Evolutionary conservation across 768 basidiomycete species (phyloP).

Genomic region (Lentinula raphanica): DNA sequence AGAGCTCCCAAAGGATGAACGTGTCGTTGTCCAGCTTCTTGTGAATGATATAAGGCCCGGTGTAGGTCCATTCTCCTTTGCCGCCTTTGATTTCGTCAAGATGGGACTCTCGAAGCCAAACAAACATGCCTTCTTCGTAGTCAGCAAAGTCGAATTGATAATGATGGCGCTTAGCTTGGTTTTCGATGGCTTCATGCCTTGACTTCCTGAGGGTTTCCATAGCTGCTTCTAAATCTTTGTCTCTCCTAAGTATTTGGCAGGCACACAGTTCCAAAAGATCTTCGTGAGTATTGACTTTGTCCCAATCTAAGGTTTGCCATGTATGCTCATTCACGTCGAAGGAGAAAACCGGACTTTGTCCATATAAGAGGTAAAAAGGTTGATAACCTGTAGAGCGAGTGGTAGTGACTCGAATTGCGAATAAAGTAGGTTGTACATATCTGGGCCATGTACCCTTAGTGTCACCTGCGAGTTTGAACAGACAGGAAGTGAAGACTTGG

Average conservation of each 20-base stretch:
- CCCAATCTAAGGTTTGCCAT: slow-evolving; percentile 23
- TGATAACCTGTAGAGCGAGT: slow-evolving; percentile 23
- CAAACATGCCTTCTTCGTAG: slow-evolving; percentile 23
- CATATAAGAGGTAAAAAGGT: slow-evolving; percentile 27
- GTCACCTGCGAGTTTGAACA: slow-evolving; percentile 16
- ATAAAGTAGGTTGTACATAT: slow-evolving; percentile 17
- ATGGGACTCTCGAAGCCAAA: slow-evolving; percentile 25
- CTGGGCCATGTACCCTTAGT: slow-evolving; percentile 20
- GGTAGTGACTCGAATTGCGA: slow-evolving; percentile 22
- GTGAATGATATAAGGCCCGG: slow-evolving; percentile 21
- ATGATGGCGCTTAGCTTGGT: slow-evolving; percentile 15
- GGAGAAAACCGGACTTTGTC: slow-evolving; percentile 21
- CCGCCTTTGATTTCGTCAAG: slow-evolving; percentile 23
- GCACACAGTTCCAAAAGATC: slow-evolving; percentile 21
- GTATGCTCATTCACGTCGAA: slow-evolving; percentile 25
- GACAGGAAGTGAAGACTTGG: slow-evolving; percentile 15
- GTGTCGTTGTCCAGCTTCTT: neutral
- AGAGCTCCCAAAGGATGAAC: slow-evolving; percentile 6
- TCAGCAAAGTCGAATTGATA: slow-evolving; percentile 12
- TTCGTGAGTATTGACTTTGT: slow-evolving; percentile 13
- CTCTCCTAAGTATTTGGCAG: slow-evolving; percentile 16
- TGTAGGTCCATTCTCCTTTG: slow-evolving; percentile 22
- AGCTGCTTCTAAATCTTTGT: slow-evolving; percentile 13
- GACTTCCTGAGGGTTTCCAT: slow-evolving; percentile 8
- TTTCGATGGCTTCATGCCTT: slow-evolving; percentile 16